Evolutionary conservation across 1,284 basidiomycete species (phyloP), one percentile per base, ranked within the genome.

Genomic region (Ustilago loliicola): DNA sequence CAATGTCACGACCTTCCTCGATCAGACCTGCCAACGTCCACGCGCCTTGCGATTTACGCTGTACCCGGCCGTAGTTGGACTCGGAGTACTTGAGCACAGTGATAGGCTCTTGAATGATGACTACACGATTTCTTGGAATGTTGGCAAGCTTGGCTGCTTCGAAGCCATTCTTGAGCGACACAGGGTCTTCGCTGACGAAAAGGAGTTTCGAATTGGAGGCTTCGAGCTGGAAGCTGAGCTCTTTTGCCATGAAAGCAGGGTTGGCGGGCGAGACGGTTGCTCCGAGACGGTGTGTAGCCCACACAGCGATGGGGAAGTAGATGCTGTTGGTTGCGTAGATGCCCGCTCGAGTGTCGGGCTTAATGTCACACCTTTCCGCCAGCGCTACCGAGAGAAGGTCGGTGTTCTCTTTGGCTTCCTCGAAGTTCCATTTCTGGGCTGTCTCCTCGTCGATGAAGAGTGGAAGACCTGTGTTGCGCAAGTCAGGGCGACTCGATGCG

Each of bases 271-370:
- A 91, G 85, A 92, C 88, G 59, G 92, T 90, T 2, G 88, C 93
- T 13, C 93, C 93, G 15, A 93, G 86, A 48, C 90, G 89, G 77
- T 94, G 93, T 1, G 88, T 86, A 1, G 92, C 94, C 93, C 93
- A 94, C 13, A 94, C 87, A 2, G 88, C 88, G 10, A 91, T 88
- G 0, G 91, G 90, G 73, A 93, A 94, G 83, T 93, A 93, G 58
- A 83, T 63, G 53, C 60, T 69, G 63, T 83, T 83, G 60, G 80
- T 65, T 3, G 77, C 78, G 32, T 80, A 83, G 57, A 81, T 50
- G 50, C 64, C 64, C 9, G 79, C 76, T 42, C 66, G 52, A 1
- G 77, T 74, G 61, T 80, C 70, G n/a, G 67, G 36, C n/a, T 56
- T 45, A 27, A 80, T 54, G 7, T 59, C 68, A n/a, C 72, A 68